Percentiles rank a stretch among this genome's conserved stretches.
Conservation (phyloP, 2,329 filamentous ascomycete genomes). For the Calonectria crousiana region DNA sequence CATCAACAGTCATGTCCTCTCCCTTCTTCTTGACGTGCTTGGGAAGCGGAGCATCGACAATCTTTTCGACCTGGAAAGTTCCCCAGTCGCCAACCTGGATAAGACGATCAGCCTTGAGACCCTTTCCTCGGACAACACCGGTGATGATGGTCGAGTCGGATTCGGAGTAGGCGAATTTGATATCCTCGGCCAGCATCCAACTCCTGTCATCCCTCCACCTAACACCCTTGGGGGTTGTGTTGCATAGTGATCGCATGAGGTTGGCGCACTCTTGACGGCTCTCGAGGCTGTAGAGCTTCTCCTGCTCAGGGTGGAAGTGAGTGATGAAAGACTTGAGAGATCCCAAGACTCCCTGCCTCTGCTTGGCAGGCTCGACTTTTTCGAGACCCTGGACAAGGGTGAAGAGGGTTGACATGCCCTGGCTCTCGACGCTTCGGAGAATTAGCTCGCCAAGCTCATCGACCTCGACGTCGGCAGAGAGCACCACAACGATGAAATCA, state of each 20-base stretch:
- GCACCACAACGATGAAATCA: conserved; percentile 89
- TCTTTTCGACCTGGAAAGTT: conserved; percentile 91
- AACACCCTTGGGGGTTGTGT: conserved; percentile 92
- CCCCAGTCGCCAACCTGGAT: conserved; percentile 96
- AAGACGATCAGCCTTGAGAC: conserved; percentile 89
- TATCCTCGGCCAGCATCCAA: conserved; percentile 92
- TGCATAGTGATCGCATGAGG: conserved; percentile 90
- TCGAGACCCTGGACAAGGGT: conserved; percentile 86
- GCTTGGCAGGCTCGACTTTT: conserved; percentile 82
- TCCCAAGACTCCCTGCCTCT: conserved; percentile 78
- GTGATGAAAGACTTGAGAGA: conserved; percentile 94
- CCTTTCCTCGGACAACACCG: conserved; percentile 86
- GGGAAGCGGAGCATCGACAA: conserved; percentile 79
- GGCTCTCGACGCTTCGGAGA: conserved; percentile 87
- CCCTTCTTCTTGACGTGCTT: conserved; percentile 70
- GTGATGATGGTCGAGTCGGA: conserved; percentile 79
- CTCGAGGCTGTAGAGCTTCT: conserved; percentile 91
- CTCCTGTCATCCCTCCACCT: conserved; percentile 94
- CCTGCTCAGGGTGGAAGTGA: conserved; percentile 92
- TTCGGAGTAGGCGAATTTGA: conserved; percentile 75
- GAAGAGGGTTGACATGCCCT: conserved; percentile 94
- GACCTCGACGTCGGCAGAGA: conserved; percentile 86
- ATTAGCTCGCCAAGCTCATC: conserved; percentile 88
- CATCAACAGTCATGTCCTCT: conserved; percentile 80
- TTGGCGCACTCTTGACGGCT: conserved; percentile 92